phyloP scores from a whole-genome alignment of 106 monocot genomes.

The Phalaenopsis equestris region DNA sequence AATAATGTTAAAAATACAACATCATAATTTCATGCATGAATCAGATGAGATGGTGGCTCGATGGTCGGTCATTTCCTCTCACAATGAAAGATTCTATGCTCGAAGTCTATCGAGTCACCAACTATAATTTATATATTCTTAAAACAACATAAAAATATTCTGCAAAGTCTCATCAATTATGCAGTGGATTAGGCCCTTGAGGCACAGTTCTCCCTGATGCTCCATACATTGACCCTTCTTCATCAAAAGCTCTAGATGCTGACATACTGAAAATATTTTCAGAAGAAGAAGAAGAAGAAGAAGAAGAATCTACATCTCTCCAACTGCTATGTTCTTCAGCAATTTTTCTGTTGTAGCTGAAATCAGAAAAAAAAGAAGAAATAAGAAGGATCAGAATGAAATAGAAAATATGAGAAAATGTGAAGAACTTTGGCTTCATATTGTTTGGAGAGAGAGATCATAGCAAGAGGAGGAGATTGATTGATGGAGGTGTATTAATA shows the following conservation, averaged over 20 bases:
- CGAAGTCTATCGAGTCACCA: too few relatives aligned
- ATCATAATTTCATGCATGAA: too few relatives aligned
- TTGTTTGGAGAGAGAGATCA: too few relatives aligned
- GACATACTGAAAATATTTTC: not conserved
- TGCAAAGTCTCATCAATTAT: not conserved
- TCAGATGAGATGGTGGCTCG: not conserved
- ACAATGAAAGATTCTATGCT: too few relatives aligned
- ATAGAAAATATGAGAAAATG: not conserved
- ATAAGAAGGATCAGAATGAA: not conserved
- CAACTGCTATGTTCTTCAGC: too few relatives aligned
- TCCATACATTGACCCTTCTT: not conserved
- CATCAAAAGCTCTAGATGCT: not conserved
- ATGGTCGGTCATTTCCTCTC: not conserved
- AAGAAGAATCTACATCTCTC: not conserved
- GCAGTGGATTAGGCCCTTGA: not conserved
- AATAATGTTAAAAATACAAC: too few relatives aligned
- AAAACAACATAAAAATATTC: not conserved
- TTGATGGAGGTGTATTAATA: not conserved
- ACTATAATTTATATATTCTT: too few relatives aligned
- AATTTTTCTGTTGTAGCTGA: not conserved
- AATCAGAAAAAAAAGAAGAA: not conserved
- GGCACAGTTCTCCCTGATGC: not conserved
- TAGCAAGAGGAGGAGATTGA: not conserved
- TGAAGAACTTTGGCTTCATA: not conserved
- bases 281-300: conserved; percentile 1